Evolutionary conservation across 768 basidiomycete genomes (phyloP).

Genomic region (Fibroporia radiculosa): DNA sequence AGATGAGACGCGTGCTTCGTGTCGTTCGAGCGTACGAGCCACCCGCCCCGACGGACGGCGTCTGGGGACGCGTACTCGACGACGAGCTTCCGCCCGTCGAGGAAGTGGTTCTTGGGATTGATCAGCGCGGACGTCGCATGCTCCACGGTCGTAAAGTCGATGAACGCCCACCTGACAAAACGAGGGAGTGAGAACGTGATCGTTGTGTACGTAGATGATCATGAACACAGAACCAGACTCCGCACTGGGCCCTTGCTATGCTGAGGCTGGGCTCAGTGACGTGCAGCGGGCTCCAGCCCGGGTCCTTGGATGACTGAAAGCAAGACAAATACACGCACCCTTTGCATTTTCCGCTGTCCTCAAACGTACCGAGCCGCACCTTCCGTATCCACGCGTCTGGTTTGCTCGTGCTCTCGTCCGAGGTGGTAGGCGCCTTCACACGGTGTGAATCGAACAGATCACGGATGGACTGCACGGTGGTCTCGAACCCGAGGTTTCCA

Average conservation of each 20-base stretch:
- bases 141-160: slow-evolving; percentile 78
- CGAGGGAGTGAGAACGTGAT: too few relatives aligned
- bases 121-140: slow-evolving; percentile 77
- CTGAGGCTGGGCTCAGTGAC: too few relatives aligned
- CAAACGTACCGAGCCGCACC: slow-evolving; percentile 91
- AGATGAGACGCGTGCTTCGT: neutral
- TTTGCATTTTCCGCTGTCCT: slow-evolving; percentile 92
- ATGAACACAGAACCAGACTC: too few relatives aligned
- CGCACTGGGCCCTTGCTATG: too few relatives aligned
- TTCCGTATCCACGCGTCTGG: slow-evolving; percentile 60
- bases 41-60: slow-evolving; percentile 77
- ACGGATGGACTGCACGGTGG: slow-evolving; percentile 70
- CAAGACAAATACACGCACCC: slow-evolving; percentile 48
- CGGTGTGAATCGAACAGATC: slow-evolving; percentile 69
- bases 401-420: slow-evolving; percentile 22
- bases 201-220: too few relatives aligned
- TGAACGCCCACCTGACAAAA: slow-evolving; percentile 74
- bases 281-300: neutral
- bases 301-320: neutral
- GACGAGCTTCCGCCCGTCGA: slow-evolving; percentile 78
- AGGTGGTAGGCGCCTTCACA: slow-evolving; percentile 1
- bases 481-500: slow-evolving; percentile 89
- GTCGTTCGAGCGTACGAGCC: slow-evolving; percentile 7
- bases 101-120: slow-evolving; percentile 76
- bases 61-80: slow-evolving; percentile 88